These are phyloP conservation scores for Quercus aquifolioides DNA, from an alignment of 306 rosid genomes.

Conservation along the genomic window DNA sequence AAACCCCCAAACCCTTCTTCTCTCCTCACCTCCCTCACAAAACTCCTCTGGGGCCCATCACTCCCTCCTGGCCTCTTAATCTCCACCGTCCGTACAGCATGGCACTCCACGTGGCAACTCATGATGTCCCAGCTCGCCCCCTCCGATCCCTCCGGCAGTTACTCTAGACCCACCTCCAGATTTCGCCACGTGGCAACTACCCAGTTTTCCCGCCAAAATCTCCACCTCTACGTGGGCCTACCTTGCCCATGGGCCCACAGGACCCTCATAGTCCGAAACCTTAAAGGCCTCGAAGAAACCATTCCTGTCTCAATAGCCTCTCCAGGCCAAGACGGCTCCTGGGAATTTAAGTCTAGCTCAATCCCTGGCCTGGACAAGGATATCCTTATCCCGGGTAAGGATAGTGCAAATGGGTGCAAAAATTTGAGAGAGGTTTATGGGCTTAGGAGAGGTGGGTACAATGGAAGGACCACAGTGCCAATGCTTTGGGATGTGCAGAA, in stretches of 20 bases:
- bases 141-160: conserved; percentile 67
- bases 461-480: conserved; percentile 77
- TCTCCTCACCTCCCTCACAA: conserved; percentile 47
- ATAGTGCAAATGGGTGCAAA: conserved; percentile 52
- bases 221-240: conserved; percentile 81
- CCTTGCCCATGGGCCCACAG: conserved; percentile 99
- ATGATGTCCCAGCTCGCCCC: conserved; percentile 98
- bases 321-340: conserved; percentile 77
- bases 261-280: conserved; percentile 73
- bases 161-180: conserved; percentile 67
- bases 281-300: conserved; percentile 73
- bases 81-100: conserved; percentile 72
- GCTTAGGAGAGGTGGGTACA: conserved; percentile 59
- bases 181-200: conserved; percentile 41
- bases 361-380: background rate
- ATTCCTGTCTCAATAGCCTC: conserved; percentile 68
- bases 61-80: conserved; percentile 82
- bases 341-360: conserved; percentile 51
- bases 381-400: conserved; percentile 42
- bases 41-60: conserved; percentile 85
- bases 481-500: conserved; percentile 63
- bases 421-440: conserved; percentile 70
- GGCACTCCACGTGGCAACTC: conserved; percentile 82
- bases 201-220: conserved; percentile 23
- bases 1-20: conserved; percentile 32